phyloP scores from a whole-genome alignment of 2,329 filamentous ascomycete genomes.

The Fusarium proliferatum region DNA sequence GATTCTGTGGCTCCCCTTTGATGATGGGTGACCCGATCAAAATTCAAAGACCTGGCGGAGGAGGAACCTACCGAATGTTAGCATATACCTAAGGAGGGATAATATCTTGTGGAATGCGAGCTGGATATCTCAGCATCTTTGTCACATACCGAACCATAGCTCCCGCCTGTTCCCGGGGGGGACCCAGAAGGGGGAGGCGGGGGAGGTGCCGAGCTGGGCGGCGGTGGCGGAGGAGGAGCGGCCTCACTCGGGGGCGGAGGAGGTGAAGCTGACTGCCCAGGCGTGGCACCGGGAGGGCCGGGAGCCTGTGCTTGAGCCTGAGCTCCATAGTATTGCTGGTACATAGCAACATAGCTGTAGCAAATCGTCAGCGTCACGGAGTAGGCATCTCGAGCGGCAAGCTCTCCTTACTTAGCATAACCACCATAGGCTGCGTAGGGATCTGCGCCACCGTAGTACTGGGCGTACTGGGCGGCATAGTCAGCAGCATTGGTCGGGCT shows the following conservation, averaged over 20 bases:
- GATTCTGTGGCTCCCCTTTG: slow-evolving; percentile 1
- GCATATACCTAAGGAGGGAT: background rate
- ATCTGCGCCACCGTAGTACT: slow-evolving; percentile 81
- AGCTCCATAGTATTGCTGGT: slow-evolving; percentile 75
- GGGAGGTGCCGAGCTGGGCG: slow-evolving; percentile 51
- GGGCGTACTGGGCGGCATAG: slow-evolving; percentile 84
- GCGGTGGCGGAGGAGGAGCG: slow-evolving; percentile 68
- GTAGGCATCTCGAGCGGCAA: background rate
- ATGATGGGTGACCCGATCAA: slow-evolving; percentile 40
- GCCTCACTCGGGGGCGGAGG: slow-evolving; percentile 69
- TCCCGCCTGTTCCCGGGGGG: slow-evolving; percentile 56
- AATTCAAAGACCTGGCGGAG: slow-evolving; percentile 65
- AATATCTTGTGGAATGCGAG: background rate
- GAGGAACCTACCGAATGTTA: slow-evolving; percentile 59
- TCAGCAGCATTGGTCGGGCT: slow-evolving; percentile 58
- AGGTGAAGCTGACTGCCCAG: slow-evolving; percentile 61
- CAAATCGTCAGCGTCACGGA: slow-evolving; percentile 35
- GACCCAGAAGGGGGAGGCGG: slow-evolving; percentile 57
- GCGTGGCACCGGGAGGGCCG: slow-evolving; percentile 44
- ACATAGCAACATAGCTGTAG: slow-evolving; percentile 73
- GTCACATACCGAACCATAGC: slow-evolving; percentile 72
- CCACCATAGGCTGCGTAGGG: slow-evolving; percentile 94
- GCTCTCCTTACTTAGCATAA: slow-evolving; percentile 73
- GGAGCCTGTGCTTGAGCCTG: slow-evolving; percentile 58
- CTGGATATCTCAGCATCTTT: background rate